Percentiles rank a stretch among this genome's conserved stretches.
These are phyloP conservation scores for Leccinum aurantiacum DNA, from an alignment of 768 basidiomycete species.

Conservation along the genomic window DNA sequence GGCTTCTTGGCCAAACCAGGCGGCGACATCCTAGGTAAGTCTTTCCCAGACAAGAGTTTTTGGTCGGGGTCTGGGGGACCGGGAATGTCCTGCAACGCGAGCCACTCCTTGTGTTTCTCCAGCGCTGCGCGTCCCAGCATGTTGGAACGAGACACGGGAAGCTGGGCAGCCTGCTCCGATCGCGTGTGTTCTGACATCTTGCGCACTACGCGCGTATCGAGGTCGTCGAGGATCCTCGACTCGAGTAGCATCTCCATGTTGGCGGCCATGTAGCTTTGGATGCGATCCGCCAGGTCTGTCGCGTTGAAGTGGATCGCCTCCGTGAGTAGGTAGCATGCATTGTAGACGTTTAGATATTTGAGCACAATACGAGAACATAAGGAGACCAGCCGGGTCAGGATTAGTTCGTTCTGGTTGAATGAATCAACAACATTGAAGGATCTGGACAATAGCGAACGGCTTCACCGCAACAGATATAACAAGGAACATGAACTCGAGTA, in stretches of 20 bases:
- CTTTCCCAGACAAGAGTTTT: conserved; percentile 24
- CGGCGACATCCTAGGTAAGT: conserved; percentile 35
- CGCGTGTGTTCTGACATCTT: conserved; percentile 62
- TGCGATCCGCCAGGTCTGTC: conserved; percentile 58
- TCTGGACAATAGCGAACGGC: not conserved
- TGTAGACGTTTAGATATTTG: conserved; percentile 63
- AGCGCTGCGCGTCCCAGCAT: conserved; percentile 53
- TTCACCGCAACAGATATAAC: conserved; percentile 83
- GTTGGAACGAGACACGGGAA: conserved; percentile 62
- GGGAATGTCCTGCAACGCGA: conserved; percentile 68
- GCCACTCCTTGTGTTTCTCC: conserved; percentile 67
- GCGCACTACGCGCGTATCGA: conserved; percentile 62
- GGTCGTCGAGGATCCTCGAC: conserved; percentile 72
- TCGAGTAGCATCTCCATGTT: conserved; percentile 91
- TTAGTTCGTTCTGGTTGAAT: conserved; percentile 69
- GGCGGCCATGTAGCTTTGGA: conserved; percentile 77
- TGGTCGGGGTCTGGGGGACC: conserved; percentile 43
- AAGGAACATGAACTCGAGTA: conserved; percentile 84
- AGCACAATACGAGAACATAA: conserved; percentile 80
- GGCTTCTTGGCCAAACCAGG: conserved; percentile 21
- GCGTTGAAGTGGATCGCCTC: conserved; percentile 84
- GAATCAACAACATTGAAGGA: not conserved
- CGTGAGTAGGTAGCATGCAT: conserved; percentile 75
- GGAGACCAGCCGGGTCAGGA: conserved; percentile 81
- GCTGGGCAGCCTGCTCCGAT: conserved; percentile 59